Conservation (phyloP, 495 filamentous ascomycete genomes). For the Aspergillus ellipticus region DNA sequence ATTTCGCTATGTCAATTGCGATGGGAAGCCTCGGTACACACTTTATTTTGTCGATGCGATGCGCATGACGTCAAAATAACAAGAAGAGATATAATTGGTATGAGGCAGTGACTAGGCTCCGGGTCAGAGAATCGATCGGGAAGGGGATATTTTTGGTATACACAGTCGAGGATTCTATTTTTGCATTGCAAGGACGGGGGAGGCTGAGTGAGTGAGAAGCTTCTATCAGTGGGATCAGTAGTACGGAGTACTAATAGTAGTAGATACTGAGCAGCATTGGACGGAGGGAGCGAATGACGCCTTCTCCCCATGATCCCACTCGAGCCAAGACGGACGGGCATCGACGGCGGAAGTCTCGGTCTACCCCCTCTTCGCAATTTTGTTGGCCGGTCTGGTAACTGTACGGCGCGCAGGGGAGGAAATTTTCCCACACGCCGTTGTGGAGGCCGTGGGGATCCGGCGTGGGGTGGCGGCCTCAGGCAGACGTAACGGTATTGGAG, state of each 20-base stretch:
- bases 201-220: background rate
- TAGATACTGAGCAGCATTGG: background rate
- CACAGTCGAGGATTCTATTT: background rate
- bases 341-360: background rate
- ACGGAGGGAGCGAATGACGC: background rate
- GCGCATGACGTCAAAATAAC: too few species aligned
- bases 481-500: background rate
- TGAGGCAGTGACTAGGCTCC: background rate
- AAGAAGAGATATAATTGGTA: background rate
- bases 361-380: background rate
- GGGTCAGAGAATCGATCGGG: background rate
- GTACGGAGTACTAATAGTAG: too few species aligned
- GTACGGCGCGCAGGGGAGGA: background rate
- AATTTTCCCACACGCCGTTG: background rate
- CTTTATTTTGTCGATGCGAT: too few species aligned
- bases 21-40: too few species aligned
- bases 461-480: background rate
- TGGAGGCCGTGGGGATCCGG: constrained; percentile 3
- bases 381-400: background rate
- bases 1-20: too few species aligned
- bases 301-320: background rate
- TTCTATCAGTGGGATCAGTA: too few species aligned
- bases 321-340: background rate
- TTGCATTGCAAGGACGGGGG: background rate
- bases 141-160: background rate